These are phyloP conservation scores for Endocarpon pusillum DNA, from an alignment of 495 filamentous ascomycete genomes.

Conservation along the genomic window DNA sequence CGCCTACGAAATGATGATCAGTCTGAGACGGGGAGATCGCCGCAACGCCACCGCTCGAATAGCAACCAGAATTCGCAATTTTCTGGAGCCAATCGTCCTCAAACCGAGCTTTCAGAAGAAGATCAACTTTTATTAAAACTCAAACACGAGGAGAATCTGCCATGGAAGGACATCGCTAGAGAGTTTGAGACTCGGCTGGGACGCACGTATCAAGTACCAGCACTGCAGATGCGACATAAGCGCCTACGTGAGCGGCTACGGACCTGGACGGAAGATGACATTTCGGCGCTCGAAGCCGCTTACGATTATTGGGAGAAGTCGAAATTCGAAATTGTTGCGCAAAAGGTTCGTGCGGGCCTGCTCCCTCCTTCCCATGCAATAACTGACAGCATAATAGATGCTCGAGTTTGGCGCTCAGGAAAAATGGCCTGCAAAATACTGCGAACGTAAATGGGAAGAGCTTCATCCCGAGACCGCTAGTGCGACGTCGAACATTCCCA, in stretches of 20 bases:
- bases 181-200: slow-evolving; percentile 44
- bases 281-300: slow-evolving; percentile 28
- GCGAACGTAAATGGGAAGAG: slow-evolving; percentile 24
- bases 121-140: slow-evolving; percentile 48
- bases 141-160: slow-evolving; percentile 47
- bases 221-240: slow-evolving; percentile 57
- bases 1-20: slow-evolving; percentile 13
- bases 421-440: slow-evolving; percentile 23
- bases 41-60: slow-evolving; percentile 19
- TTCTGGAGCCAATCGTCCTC: slow-evolving; percentile 22
- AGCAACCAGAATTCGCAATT: no score
- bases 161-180: slow-evolving; percentile 53
- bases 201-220: slow-evolving; percentile 48
- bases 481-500: no score
- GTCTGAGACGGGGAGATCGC: slow-evolving; percentile 9
- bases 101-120: slow-evolving; percentile 37
- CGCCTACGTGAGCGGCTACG: slow-evolving; percentile 45
- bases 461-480: slow-evolving; percentile 16
- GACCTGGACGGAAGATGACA: slow-evolving; percentile 52
- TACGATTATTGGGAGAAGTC: slow-evolving; percentile 32
- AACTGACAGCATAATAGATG: slow-evolving; percentile 12
- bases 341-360: slow-evolving; percentile 22
- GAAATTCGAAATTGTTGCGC: slow-evolving; percentile 31
- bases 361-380: not conserved
- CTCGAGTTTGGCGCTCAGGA: slow-evolving; percentile 20